phyloP scores from a whole-genome alignment of 768 basidiomycete species.

The Tulasnella sp. region DNA sequence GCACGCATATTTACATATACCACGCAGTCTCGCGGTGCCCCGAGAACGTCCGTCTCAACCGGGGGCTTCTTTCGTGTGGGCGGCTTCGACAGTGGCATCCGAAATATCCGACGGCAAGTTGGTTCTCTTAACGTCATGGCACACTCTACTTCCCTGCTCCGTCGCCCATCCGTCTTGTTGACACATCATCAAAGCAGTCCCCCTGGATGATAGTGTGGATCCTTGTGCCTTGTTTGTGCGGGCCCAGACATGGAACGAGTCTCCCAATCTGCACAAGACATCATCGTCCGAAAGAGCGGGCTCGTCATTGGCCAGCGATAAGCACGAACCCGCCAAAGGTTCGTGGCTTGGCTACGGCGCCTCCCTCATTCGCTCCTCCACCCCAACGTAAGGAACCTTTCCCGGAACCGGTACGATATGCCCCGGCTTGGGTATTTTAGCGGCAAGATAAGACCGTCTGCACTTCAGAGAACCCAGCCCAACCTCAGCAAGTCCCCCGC shows the following conservation, averaged over 20 bases:
- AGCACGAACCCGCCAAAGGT: not conserved
- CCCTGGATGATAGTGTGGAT: not conserved
- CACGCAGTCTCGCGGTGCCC: not conserved
- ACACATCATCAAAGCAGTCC: not conserved
- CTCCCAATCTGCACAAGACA: not conserved
- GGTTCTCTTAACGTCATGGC: not conserved
- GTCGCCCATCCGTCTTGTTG: not conserved
- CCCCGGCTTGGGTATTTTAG: slow-evolving; percentile 7
- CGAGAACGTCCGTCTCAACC: not conserved
- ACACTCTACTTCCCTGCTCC: slow-evolving; percentile 7
- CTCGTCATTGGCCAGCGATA: slow-evolving; percentile 23
- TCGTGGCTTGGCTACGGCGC: slow-evolving; percentile 2
- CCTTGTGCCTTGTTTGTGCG: not conserved
- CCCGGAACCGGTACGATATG: slow-evolving; percentile 8
- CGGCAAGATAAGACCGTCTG: not conserved
- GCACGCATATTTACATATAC: not conserved
- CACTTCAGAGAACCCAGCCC: not conserved
- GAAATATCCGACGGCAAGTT: not conserved
- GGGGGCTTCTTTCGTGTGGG: not conserved
- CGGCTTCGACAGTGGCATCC: not conserved
- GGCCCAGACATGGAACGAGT: not conserved
- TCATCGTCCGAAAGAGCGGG: not conserved
- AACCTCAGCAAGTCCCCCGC: not conserved
- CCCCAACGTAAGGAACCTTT: not conserved
- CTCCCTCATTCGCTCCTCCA: not conserved